Base-by-base conservation (phyloP, 192 early-diverging fungal genomes). In the Backusella psychrophila region DNA sequence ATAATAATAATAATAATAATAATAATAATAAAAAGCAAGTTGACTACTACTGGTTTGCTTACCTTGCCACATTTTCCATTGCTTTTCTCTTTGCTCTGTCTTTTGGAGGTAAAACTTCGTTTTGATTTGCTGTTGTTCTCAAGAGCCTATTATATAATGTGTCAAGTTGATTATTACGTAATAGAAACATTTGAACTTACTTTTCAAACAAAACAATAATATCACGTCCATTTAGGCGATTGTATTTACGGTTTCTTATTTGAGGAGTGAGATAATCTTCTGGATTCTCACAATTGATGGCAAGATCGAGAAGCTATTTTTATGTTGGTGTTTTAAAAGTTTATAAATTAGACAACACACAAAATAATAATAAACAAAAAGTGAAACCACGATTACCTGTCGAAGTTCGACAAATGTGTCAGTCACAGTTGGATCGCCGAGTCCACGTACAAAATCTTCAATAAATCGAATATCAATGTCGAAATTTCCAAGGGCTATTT, bases 121-220 rank as follows among this genome's bases (percentile, higher is more conserved):
- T 73, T 41, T 39, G 31, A 52, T 68, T 52, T 66, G n/a, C 15
- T 23, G 38, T 39, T 52, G 79, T 75, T 46, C 71, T 71, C 19
- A 83, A 66, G 6, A 78, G 41, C 14, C 82, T 79, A 53, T n/a
- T 72, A 31, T 75, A 34, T 6, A 0, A 23, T n/a, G 21, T 56
- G 26, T 4, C 6, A 12, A 39, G 38, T 12, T n/a, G 31, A 17
- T 15, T 66, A 46, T 34, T 67, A 39, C 26, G 21, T 31, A 49
- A 53, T 29, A 36, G 69, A 68, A 31, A 5, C 14, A 19, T 17
- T 53, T n/a, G 14, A 17, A 76, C 89, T 77, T 91, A 96, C 95
- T 96, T 96, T 88, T 96, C 95, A 26, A 96, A 80, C 49, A 96
- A 76, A 29, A 82, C 80, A 9, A 89, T 85, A 35, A 92, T 85